Evolutionary conservation across 495 filamentous ascomycete genomes (phyloP).

Genomic region (Aspergillus sclerotioniger): DNA sequence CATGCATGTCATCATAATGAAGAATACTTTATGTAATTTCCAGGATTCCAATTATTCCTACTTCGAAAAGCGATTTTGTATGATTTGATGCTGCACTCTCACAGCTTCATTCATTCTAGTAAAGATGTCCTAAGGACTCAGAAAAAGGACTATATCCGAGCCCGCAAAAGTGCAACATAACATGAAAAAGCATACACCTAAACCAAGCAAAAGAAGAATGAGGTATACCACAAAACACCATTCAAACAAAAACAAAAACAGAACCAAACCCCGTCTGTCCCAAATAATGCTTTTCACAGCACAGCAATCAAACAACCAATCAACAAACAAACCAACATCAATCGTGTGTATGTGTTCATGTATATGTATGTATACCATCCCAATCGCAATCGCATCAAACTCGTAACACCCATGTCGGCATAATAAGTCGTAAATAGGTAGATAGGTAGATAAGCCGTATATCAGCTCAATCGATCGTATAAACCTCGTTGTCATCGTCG

Average conservation of each 20-base stretch:
- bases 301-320: background rate
- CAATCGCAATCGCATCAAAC: background rate
- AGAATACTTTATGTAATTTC: background rate
- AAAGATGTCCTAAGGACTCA: background rate
- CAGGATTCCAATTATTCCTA: too few species aligned
- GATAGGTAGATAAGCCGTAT: background rate
- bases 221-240: background rate
- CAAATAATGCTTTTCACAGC: background rate
- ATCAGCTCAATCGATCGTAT: background rate
- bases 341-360: background rate
- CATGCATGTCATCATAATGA: background rate
- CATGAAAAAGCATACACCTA: background rate
- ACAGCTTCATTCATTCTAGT: background rate
- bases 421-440: background rate
- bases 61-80: background rate
- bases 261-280: background rate
- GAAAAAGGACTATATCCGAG: background rate
- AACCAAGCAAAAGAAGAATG: background rate
- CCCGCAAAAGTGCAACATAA: background rate
- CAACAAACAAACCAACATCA: slow-evolving; percentile 6
- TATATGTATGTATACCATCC: background rate
- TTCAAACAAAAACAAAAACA: background rate
- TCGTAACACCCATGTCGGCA: background rate
- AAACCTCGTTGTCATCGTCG: background rate
- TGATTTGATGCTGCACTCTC: background rate